Conservation (phyloP, 1,284 basidiomycete genomes). For the Phellopilus nigrolimitatus region DNA sequence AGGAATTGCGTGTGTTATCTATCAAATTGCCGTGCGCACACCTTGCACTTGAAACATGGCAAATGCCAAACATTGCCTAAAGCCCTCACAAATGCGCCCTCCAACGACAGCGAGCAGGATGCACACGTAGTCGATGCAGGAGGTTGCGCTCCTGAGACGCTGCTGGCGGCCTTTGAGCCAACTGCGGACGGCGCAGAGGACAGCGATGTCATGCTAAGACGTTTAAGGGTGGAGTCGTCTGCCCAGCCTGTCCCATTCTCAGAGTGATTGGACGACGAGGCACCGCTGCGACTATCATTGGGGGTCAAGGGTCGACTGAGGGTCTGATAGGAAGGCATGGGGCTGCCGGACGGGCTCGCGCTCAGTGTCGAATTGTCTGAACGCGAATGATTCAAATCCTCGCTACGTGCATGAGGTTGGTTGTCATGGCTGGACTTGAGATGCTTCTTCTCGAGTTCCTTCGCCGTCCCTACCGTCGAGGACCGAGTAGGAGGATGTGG, state of each 20-base stretch:
- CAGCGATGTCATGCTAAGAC: conserved; percentile 16
- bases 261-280: conserved; percentile 20
- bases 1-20: conserved; percentile 17
- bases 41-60: conserved; percentile 96
- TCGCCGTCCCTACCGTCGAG: conserved; percentile 48
- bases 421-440: conserved; percentile 34
- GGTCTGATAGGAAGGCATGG: conserved; percentile 45
- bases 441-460: conserved; percentile 50
- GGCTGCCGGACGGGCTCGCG: conserved; percentile 27
- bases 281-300: conserved; percentile 17
- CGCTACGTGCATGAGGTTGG: conserved; percentile 51
- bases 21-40: conserved; percentile 35
- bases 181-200: conserved; percentile 14
- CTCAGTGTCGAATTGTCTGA: conserved; percentile 8
- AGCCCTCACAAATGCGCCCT: conserved; percentile 95
- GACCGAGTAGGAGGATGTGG: conserved; percentile 52
- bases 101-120: conserved; percentile 73
- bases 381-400: conserved; percentile 58
- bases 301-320: conserved; percentile 18
- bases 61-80: conserved; percentile 93
- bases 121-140: conserved; percentile 52
- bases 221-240: conserved; percentile 16
- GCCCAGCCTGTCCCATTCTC: conserved; percentile 11
- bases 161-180: conserved; percentile 11
- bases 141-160: conserved; percentile 18